Conservation (phyloP, 306 rosid genomes). For the Lagenaria siceraria region DNA sequence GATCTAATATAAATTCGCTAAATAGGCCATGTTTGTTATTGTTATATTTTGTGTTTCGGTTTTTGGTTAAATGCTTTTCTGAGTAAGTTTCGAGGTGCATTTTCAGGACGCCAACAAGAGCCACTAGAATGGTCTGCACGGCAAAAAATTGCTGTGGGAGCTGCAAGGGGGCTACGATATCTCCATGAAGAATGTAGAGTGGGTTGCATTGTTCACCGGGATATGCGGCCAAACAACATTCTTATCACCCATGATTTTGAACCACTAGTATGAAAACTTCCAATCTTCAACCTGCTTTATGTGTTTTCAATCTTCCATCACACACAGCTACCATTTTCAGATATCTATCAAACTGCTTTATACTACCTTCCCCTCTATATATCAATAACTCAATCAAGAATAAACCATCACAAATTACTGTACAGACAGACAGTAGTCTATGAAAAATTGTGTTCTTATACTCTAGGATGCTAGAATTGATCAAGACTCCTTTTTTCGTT, state of each 20-base stretch:
- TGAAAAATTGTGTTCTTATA: background rate
- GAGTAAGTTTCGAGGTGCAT: slow-evolving; percentile 1
- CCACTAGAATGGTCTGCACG: slow-evolving; percentile 89
- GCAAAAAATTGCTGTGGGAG: slow-evolving; percentile 90
- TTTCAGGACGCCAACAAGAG: slow-evolving; percentile 55
- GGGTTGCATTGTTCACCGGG: slow-evolving; percentile 98
- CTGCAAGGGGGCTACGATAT: slow-evolving; percentile 92
- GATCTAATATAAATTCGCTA: background rate
- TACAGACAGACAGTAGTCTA: background rate
- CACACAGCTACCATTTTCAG: background rate
- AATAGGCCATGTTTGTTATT: background rate
- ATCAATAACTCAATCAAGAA: background rate
- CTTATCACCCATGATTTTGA: slow-evolving; percentile 99
- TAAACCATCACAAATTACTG: background rate
- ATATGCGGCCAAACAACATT: slow-evolving; percentile 98
- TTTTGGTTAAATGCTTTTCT: background rate
- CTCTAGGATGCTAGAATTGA: background rate
- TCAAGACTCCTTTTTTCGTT: background rate
- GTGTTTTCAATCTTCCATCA: background rate
- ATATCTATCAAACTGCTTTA: background rate
- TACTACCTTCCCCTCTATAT: background rate
- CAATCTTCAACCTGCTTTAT: background rate
- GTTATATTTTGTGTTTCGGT: background rate
- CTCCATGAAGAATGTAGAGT: slow-evolving; percentile 99
- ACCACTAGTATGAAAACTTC: slow-evolving; percentile 49